Evolutionary conservation across 2,329 filamentous ascomycete genomes (phyloP), one percentile per base, ranked within the genome.

Genomic region (Cordyceps fumosorosea): DNA sequence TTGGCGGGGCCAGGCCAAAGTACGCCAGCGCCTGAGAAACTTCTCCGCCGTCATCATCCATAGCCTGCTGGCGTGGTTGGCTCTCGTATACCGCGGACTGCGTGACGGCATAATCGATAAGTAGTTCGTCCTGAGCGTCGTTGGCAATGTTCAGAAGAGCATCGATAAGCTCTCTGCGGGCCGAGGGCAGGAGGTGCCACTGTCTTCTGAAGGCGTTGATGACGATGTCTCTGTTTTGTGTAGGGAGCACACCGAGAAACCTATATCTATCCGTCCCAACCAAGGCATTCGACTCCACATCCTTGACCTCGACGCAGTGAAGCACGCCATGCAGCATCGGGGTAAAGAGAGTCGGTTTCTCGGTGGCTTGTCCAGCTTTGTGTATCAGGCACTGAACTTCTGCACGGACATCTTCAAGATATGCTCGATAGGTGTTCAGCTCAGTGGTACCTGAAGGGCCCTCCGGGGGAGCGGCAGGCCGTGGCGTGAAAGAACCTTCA

Each of bases 391-490:
- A 80, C 67, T 82, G 78, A 1, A 81, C 71, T 65, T 83, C 81
- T 45, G 74, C 75, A 62, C 78, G 75, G 29, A 81, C 73, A 64
- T 83, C 80, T 62, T 83, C 80, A 62, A 80, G 72, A 56, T 78
- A 83, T 2, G 77, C 78, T 37, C 81, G 76, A 62, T 75, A 74
- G 1, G 77, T 79, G 2, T 72, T 73, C 10, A 77, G 65, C 40
- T 74, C 69, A 2, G 77, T 79, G 18, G 70, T 65, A n/a, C 69
- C 67, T 51, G 69, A 69, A 51, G 73, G 73, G 3, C 73, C 72
- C 10, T 65, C 65, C 55, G 70, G 68, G 32, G 68, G 78, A 65
- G 68, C 69, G 52, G 74, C 72, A 1, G 66, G 66, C 20, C 69
- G 74, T 22, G 74, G 76, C 16, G 69, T 73, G 65, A 74, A 76